phyloP scores from a whole-genome alignment of 305 asterid species.

The Fraxinus platypoda region DNA sequence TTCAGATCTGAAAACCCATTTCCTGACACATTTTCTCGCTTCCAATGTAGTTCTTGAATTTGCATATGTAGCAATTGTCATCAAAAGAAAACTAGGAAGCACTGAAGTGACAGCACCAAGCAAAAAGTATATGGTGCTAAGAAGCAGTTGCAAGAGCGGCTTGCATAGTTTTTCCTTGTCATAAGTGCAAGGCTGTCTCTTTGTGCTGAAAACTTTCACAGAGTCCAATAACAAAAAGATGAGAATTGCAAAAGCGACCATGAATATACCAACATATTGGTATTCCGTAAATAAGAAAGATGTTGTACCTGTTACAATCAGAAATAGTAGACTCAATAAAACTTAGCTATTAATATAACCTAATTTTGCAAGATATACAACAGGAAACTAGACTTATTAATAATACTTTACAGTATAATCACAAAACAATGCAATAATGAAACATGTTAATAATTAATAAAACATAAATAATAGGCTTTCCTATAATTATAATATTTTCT shows the following conservation, averaged over 20 bases:
- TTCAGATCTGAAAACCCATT: constrained; percentile 74
- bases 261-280: constrained; percentile 70
- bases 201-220: constrained; percentile 65
- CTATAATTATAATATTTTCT: too few species aligned
- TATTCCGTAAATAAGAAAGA: constrained; percentile 66
- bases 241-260: constrained; percentile 71
- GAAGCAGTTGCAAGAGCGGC: constrained; percentile 82
- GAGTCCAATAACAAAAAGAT: constrained; percentile 76
- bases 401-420: neutral
- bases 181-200: constrained; percentile 63
- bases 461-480: neutral
- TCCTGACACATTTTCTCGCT: constrained; percentile 78
- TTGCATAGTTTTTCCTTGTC: constrained; percentile 48
- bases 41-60: constrained; percentile 79
- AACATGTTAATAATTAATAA: neutral
- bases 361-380: neutral
- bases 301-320: constrained; percentile 44
- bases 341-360: neutral
- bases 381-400: neutral
- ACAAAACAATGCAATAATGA: neutral
- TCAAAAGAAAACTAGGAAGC: constrained; percentile 71
- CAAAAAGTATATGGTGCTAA: constrained; percentile 67
- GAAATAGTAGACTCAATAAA: neutral
- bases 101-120: constrained; percentile 71
- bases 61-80: constrained; percentile 29